Conservation (phyloP, 2,329 filamentous ascomycete species). For the Trichoderma atroviride region DNA sequence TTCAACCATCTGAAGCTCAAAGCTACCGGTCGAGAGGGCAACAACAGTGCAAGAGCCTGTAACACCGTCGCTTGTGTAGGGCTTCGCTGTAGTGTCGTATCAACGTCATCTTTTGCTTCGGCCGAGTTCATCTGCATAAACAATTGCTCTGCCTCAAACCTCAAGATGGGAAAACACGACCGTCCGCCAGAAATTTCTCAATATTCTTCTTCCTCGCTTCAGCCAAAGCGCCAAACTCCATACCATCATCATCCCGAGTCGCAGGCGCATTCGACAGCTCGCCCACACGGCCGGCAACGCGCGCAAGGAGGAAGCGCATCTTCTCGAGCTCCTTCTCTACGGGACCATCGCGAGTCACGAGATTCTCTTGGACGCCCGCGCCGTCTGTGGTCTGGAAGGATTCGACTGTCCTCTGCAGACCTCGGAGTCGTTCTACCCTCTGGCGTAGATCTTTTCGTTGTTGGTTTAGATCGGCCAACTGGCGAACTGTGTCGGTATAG, state of each 20-base stretch:
- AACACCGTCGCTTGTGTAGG: neutral
- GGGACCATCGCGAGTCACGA: constrained; percentile 66
- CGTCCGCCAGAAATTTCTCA: constrained; percentile 44
- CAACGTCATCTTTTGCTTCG: neutral
- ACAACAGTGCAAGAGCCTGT: neutral
- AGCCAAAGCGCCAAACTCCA: constrained; percentile 42
- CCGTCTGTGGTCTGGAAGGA: constrained; percentile 42
- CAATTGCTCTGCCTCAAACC: neutral
- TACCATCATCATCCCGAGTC: constrained; percentile 28
- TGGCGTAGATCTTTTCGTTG: constrained; percentile 41
- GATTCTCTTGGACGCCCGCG: constrained; percentile 62
- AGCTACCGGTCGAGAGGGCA: neutral
- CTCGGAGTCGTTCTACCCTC: constrained; percentile 51
- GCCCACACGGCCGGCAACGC: constrained; percentile 59
- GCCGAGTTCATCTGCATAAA: neutral
- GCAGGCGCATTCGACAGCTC: constrained; percentile 38
- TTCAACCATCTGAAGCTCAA: neutral
- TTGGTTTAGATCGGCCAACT: constrained; percentile 53
- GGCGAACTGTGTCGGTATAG: constrained; percentile 54
- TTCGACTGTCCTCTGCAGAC: constrained; percentile 53
- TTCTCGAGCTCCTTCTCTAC: constrained; percentile 67
- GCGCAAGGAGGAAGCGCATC: constrained; percentile 64
- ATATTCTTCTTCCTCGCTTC: constrained; percentile 48
- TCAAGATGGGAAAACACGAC: constrained; percentile 31
- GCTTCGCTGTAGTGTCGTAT: neutral